phyloP scores from a whole-genome alignment of 768 basidiomycete species.

The Tulasnella sp. region DNA sequence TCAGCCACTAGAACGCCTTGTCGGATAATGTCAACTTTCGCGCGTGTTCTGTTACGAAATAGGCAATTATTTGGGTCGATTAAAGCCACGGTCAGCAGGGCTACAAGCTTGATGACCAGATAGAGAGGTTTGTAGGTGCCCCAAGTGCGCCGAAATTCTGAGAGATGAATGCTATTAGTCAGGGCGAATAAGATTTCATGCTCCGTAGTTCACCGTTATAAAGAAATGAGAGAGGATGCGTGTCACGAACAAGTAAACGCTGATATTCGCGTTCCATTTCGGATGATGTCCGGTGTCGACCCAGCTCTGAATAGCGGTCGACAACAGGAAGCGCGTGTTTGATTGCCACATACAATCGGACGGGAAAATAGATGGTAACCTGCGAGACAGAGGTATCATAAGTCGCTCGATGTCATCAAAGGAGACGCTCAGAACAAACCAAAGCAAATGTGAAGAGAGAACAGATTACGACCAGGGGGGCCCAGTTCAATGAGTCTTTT shows the following conservation, averaged over 20 bases:
- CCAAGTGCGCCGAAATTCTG: slow-evolving; percentile 73
- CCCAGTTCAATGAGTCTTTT: slow-evolving; percentile 68
- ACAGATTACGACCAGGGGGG: slow-evolving; percentile 63
- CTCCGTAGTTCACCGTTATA: slow-evolving; percentile 60
- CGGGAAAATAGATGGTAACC: slow-evolving; percentile 73
- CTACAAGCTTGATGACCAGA: slow-evolving; percentile 70
- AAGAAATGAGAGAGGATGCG: slow-evolving; percentile 69
- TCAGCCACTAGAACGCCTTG: slow-evolving; percentile 63
- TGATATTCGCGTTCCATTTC: slow-evolving; percentile 75
- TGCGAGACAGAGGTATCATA: slow-evolving; percentile 40
- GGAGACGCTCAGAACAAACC: slow-evolving; percentile 48
- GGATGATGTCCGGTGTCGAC: slow-evolving; percentile 55
- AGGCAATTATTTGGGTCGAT: slow-evolving; percentile 70
- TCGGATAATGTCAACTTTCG: slow-evolving; percentile 58
- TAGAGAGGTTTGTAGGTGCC: slow-evolving; percentile 66
- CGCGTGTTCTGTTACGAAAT: slow-evolving; percentile 41
- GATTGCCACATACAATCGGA: slow-evolving; percentile 62
- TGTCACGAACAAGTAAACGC: slow-evolving; percentile 63
- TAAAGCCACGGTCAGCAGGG: slow-evolving; percentile 65
- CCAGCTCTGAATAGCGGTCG: slow-evolving; percentile 72
- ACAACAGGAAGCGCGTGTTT: slow-evolving; percentile 62
- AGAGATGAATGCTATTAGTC: slow-evolving; percentile 1
- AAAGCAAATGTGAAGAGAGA: slow-evolving; percentile 55
- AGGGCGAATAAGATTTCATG: not conserved
- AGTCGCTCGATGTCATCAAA: not conserved